Conservation (phyloP, 305 asterid genomes). For the Fraxinus sp. region DNA sequence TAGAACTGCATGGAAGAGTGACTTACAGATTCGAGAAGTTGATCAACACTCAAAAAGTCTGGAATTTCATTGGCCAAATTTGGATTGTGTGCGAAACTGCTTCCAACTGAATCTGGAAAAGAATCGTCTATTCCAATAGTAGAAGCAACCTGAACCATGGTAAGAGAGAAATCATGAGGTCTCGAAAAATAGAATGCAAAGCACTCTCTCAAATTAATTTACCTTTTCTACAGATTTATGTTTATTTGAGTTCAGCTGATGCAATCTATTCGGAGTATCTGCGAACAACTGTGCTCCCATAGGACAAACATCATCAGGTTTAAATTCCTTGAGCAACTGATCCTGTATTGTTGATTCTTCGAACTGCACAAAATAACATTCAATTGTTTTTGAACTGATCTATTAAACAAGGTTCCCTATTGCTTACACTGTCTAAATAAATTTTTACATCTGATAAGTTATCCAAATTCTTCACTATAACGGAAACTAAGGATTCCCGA, state of each 20-base stretch:
- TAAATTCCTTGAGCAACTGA: conserved; percentile 66
- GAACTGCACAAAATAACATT: conserved; percentile 40
- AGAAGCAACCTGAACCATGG: conserved; percentile 42
- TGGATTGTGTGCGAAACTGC: conserved; percentile 31
- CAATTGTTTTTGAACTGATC: not conserved
- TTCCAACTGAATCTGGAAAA: conserved; percentile 39
- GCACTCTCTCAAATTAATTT: conserved; percentile 17
- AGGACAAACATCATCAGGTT: conserved; percentile 64
- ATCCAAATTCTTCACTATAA: conserved; percentile 60
- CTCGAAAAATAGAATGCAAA: not conserved
- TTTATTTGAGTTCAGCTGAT: conserved; percentile 35
- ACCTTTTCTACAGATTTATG: conserved; percentile 44
- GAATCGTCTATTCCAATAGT: conserved; percentile 39
- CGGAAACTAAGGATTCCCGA: conserved; percentile 59
- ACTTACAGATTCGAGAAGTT: conserved; percentile 83
- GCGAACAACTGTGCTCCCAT: conserved; percentile 52
- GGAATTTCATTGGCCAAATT: conserved; percentile 47
- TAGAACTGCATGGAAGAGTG: conserved; percentile 4
- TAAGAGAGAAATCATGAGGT: conserved; percentile 19
- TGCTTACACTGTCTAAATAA: conserved; percentile 1
- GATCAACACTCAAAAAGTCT: conserved; percentile 62
- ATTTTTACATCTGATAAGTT: conserved; percentile 51
- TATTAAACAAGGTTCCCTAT: not conserved
- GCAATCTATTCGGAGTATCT: conserved; percentile 40
- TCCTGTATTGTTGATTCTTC: conserved; percentile 53